Evolutionary conservation across 352 stramenopile species (phyloP).

Genomic region (Aphanomyces invadans): DNA sequence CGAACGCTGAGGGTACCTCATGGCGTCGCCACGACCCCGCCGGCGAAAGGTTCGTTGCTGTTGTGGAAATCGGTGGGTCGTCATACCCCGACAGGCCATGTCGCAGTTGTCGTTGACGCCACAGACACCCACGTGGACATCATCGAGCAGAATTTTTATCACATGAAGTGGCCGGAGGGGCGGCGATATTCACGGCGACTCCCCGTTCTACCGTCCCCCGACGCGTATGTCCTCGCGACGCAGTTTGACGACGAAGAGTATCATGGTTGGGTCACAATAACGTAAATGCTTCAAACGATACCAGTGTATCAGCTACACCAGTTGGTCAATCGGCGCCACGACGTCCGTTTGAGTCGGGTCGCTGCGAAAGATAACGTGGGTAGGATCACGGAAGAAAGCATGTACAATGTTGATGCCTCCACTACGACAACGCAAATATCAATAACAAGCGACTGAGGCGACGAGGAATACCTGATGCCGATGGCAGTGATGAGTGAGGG

Average conservation of each 20-base stretch:
- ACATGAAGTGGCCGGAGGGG: conserved; percentile 7
- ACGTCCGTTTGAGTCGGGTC: conserved; percentile 26
- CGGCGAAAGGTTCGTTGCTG: conserved; percentile 7
- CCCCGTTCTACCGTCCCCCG: background rate
- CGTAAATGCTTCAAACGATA: background rate
- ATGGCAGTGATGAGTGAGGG: conserved; percentile 4
- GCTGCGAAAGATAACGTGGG: conserved; percentile 38
- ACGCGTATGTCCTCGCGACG: conserved; percentile 24
- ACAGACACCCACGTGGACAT: conserved; percentile 17
- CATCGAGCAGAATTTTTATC: conserved; percentile 20
- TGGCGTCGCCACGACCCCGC: background rate
- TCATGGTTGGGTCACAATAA: conserved; percentile 14
- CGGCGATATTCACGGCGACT: conserved; percentile 11
- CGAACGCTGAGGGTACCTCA: background rate
- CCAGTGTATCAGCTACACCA: conserved; percentile 37
- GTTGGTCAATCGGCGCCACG: conserved; percentile 33
- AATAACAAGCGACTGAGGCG: background rate
- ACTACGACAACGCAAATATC: background rate
- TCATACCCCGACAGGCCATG: conserved; percentile 8
- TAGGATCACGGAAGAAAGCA: conserved; percentile 18
- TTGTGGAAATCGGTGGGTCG: conserved; percentile 9
- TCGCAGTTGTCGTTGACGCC: conserved; percentile 15
- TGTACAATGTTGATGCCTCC: conserved; percentile 1
- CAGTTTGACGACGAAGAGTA: conserved; percentile 27
- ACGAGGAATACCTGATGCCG: conserved; percentile 7